Base-by-base conservation (phyloP, 164 flowering plant genomes). In the Berberis vulgaris region DNA sequence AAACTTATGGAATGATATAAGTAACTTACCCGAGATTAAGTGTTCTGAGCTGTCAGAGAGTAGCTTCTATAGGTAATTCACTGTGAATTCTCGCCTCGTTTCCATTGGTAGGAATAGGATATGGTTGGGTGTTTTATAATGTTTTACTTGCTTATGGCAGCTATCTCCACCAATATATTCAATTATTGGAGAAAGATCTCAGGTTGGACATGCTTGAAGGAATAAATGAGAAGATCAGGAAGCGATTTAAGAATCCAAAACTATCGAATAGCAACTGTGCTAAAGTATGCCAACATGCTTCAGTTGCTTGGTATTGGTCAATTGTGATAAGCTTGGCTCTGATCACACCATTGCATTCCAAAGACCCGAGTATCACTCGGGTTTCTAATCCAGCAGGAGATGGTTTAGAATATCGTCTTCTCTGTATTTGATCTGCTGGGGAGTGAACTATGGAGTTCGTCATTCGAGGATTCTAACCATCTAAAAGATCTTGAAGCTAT, bases 181-280 rank as follows among this genome's bases (percentile, higher is more conserved):
- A 78, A 41, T 76, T 73, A 9, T 71, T 94, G 69, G 97, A 91
- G 80, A 79, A 57, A 69, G 77, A 82, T 73, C 70, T 72, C 62
- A 89, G 78, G 74, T 70, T 87, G 56, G 99, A 94, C 56, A 70
- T 68, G 4, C 91, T 94, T 54, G 99, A 94, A 79, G 87, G 77
- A 71, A 89, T 91, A 67, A 86, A 85, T 67, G 99, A 94, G 83
- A 91, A 85, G 80, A 82, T 94, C 43, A 78, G 96, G 49, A 91
- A 82, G 74, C 93, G 96, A 64, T 84, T 85, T 68, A 94, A 91
- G 81, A 91, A 89, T 67, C 91, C 97, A 45, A 94, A 91, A 69
- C 73, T 89, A 66, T 85, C 99, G 46, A 84, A 81, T 73, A 84
- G 84, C 61, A 81, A 71, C 61, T 82, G 81, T 78, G 85, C 94